Base-by-base conservation (phyloP, 768 basidiomycete genomes). In the Mycena galericulata region DNA sequence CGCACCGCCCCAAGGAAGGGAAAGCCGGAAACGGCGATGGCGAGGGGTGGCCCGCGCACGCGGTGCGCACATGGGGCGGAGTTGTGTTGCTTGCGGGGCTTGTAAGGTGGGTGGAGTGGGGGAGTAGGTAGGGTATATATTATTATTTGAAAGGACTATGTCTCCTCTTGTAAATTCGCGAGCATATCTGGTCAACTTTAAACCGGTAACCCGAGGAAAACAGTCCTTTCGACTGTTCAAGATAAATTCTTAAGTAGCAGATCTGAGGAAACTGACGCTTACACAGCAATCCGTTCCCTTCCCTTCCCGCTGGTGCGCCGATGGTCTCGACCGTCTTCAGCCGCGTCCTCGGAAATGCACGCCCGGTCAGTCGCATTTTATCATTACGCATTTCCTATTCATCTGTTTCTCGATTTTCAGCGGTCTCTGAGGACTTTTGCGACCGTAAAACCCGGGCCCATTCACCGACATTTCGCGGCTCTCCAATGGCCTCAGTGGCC, bases 401-500 rank as follows among this genome's bases (percentile, higher is more conserved):
- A 43, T 29, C 49, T 3, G 43, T 36, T 36, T 43, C 43, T 34
- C 41, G n/a, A 43, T 43, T 69, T 70, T 34, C 71, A 88, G 86
- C 84, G 87, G 68, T 77, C 87, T 56, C 78, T 90, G 78, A 89
- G 93, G 77, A 84, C 87, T 73, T 92, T 92, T 75, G 93, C 93
- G 74, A 94, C 93, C 67, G 87, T 89, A 86, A 73, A 89, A 88
- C 79, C 82, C 85, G 47, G 83, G 87, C 55, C 97, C 97, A 59
- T 85, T 92, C 71, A 98, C 96, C 49, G 91, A 98, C 81, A 90
- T 95, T 67, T 92, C 96, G 29, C 97, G 95, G 8, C 92, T 99
- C 61, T 85, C 94, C 17, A 98, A 98, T 84, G 98, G 98, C 68
- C 85, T 99, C 65, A 97, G 91, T 99, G 72, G 97, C 97, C 54